These are phyloP conservation scores for Pseudogymnoascus sp. DNA, from an alignment of 2,329 filamentous ascomycete genomes.

Conservation along the genomic window DNA sequence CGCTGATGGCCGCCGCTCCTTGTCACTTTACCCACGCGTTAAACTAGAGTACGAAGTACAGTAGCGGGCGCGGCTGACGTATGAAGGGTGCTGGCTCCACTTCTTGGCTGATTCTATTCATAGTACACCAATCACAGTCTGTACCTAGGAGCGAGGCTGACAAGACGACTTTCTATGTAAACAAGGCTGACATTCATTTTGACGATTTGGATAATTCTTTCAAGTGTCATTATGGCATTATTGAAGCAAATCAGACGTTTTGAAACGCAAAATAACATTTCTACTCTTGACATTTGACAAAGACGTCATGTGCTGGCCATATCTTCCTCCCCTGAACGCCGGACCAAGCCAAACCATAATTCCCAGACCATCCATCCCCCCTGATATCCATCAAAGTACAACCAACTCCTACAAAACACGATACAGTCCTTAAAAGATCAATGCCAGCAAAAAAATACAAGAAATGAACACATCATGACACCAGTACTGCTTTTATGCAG, in stretches of 20 bases:
- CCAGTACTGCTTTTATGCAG: not conserved
- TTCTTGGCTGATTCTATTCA: not conserved
- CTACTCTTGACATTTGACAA: conserved; percentile 2
- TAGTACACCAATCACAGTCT: not conserved
- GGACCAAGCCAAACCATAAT: not conserved
- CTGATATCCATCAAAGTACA: conserved; percentile 8
- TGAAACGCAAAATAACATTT: conserved; percentile 6
- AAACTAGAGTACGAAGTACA: not conserved
- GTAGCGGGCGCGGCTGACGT: not conserved
- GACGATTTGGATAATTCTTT: not conserved
- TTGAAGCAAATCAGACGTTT: not conserved
- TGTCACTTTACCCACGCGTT: not conserved
- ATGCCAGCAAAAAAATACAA: conserved; percentile 4
- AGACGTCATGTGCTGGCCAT: not conserved
- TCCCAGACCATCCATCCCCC: not conserved
- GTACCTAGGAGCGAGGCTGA: not conserved
- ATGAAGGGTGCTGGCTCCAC: not conserved
- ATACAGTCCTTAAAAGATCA: not conserved
- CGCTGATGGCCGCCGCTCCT: not conserved
- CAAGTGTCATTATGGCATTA: not conserved
- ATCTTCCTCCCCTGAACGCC: not conserved
- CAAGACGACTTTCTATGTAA: not conserved
- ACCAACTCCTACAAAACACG: conserved; percentile 6
- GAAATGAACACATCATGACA: conserved; percentile 2
- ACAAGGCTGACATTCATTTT: not conserved